Conservation (phyloP, 129 eudicot species). For the Centrapalus pauciflorus region DNA sequence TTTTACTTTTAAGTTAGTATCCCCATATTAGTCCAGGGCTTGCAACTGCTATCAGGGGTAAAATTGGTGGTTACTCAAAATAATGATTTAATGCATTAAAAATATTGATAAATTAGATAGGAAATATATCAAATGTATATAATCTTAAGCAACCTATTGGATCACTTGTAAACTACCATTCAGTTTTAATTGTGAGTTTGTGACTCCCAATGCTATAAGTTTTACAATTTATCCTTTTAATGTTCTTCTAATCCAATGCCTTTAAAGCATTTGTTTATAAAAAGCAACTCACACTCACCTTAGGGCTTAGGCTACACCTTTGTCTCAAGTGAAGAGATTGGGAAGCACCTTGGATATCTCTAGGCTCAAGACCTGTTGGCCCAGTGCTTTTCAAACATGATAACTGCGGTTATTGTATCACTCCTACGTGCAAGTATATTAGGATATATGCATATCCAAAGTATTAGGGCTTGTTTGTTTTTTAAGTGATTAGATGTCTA, state of each 20-base stretch:
- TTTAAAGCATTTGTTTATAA: too few relatives aligned
- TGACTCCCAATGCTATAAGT: too few relatives aligned
- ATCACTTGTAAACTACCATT: too few relatives aligned
- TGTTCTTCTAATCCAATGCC: neutral
- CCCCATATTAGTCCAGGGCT: neutral
- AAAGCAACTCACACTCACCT: too few relatives aligned
- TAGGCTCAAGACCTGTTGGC: too few relatives aligned
- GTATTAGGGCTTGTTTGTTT: neutral
- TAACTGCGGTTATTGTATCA: neutral
- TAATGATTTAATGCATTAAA: too few relatives aligned
- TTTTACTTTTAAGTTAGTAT: conserved; percentile 5
- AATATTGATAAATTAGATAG: neutral
- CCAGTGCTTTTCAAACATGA: neutral
- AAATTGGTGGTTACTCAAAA: neutral
- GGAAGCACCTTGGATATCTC: too few relatives aligned
- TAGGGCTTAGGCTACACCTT: too few relatives aligned
- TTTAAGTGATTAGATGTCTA: too few relatives aligned
- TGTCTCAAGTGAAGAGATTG: too few relatives aligned
- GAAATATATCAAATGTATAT: neutral
- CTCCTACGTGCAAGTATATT: neutral
- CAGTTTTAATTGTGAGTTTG: neutral
- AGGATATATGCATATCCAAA: neutral
- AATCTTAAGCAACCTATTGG: too few relatives aligned
- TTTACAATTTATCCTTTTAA: too few relatives aligned
- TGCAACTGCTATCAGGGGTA: neutral